phyloP scores from a whole-genome alignment of 2,329 filamentous ascomycete genomes.

The Pseudogymnoascus sp. region DNA sequence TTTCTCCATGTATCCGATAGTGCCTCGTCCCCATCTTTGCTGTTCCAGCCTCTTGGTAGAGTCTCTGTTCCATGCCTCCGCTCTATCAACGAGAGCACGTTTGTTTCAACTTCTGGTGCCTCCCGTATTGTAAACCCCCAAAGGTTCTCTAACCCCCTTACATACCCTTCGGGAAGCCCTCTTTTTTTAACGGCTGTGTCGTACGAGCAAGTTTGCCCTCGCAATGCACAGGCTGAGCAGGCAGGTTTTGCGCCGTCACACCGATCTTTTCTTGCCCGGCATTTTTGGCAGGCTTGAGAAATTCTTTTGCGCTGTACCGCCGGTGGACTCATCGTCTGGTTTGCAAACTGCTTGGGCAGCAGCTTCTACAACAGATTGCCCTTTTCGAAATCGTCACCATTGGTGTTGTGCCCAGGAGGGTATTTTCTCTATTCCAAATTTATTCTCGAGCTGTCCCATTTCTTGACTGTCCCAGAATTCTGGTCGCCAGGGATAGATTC shows the following conservation, averaged over 20 bases:
- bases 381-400: background rate
- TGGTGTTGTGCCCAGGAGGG: constrained; percentile 8
- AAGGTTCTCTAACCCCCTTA: constrained; percentile 53
- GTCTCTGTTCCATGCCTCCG: constrained; percentile 28
- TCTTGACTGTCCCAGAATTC: background rate
- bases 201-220: constrained; percentile 58
- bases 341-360: background rate
- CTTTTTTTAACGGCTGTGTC: constrained; percentile 62
- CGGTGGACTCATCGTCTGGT: background rate
- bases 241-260: constrained; percentile 61
- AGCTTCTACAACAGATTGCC: background rate
- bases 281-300: constrained; percentile 54
- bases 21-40: constrained; percentile 40
- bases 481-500: background rate
- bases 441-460: background rate
- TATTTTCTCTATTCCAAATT: background rate
- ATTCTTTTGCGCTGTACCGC: constrained; percentile 2
- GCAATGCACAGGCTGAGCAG: constrained; percentile 57
- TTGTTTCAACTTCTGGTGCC: constrained; percentile 11
- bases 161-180: constrained; percentile 66
- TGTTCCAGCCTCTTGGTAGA: constrained; percentile 28
- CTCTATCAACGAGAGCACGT: constrained; percentile 12
- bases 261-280: constrained; percentile 58
- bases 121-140: constrained; percentile 13
- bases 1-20: constrained; percentile 15